A percentile compares a stretch with the other conserved stretches of the same genome.
Evolutionary conservation across 306 rosid species (phyloP).

Genomic region (Pyrus pyrifolia): DNA sequence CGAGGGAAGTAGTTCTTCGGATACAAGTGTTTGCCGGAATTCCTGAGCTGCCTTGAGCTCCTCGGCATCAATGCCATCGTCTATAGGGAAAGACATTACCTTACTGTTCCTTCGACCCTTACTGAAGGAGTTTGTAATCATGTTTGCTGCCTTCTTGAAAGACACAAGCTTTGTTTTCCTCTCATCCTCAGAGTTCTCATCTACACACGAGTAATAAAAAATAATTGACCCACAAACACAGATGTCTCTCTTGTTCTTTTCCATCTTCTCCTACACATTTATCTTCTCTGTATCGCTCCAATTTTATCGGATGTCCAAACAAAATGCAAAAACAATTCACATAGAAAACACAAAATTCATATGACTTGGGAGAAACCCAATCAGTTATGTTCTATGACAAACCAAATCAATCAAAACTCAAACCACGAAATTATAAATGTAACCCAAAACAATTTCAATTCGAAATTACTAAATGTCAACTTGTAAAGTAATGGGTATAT

Average conservation of each 20-base stretch:
- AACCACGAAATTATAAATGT: not conserved
- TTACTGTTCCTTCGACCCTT: slow-evolving; percentile 65
- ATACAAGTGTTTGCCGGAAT: slow-evolving; percentile 64
- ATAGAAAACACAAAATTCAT: not conserved
- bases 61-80: slow-evolving; percentile 62
- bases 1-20: slow-evolving; percentile 72
- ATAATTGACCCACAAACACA: slow-evolving; percentile 4
- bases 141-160: slow-evolving; percentile 65
- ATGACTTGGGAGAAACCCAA: not conserved
- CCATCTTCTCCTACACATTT: not conserved
- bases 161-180: slow-evolving; percentile 70
- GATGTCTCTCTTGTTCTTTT: not conserved
- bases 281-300: not conserved
- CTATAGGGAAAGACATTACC: slow-evolving; percentile 60
- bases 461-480: not conserved
- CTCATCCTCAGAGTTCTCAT: slow-evolving; percentile 63
- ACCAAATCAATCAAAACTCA: not conserved
- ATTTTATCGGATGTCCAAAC: not conserved
- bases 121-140: slow-evolving; percentile 57
- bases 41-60: slow-evolving; percentile 64
- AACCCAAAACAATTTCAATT: not conserved
- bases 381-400: not conserved
- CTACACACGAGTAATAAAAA: slow-evolving; percentile 5
- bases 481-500: not conserved
- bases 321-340: not conserved